phyloP scores from a whole-genome alignment of 192 early-diverging fungal genomes.

The Cetraspora pellucida region DNA sequence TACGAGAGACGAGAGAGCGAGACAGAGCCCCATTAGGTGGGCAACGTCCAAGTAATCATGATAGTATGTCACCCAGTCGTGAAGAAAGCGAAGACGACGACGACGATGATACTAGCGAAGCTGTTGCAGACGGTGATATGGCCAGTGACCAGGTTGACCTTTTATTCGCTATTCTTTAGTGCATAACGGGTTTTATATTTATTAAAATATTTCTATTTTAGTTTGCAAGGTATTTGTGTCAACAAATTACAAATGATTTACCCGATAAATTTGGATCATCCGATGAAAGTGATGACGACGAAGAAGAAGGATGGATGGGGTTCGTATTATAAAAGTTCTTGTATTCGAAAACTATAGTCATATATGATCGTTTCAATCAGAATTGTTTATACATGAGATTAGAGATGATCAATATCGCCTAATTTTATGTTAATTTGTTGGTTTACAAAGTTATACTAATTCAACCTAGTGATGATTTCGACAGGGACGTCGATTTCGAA shows the following conservation, averaged over 20 bases:
- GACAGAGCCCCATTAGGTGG: conserved; percentile 54
- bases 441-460: not conserved
- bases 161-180: not conserved
- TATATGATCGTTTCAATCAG: too few relatives aligned
- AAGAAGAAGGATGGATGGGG: conserved; percentile 59
- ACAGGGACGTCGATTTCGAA: conserved; percentile 40
- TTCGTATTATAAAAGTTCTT: conserved; percentile 12
- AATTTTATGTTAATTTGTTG: not conserved
- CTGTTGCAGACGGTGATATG: conserved; percentile 59
- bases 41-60: conserved; percentile 51
- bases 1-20: conserved; percentile 48
- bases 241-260: conserved; percentile 69
- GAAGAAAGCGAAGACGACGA: conserved; percentile 55
- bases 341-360: not conserved
- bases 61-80: conserved; percentile 39
- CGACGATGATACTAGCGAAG: conserved; percentile 58
- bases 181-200: not conserved
- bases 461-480: conserved; percentile 34
- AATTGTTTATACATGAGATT: too few relatives aligned
- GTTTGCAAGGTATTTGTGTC: conserved; percentile 73
- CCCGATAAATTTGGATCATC: conserved; percentile 70
- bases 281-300: conserved; percentile 63
- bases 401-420: too few relatives aligned
- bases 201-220: conserved; percentile 34
- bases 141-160: conserved; percentile 64